Evolutionary conservation across 2,329 filamentous ascomycete genomes (phyloP).

Genomic region (Fusarium equiseti): DNA sequence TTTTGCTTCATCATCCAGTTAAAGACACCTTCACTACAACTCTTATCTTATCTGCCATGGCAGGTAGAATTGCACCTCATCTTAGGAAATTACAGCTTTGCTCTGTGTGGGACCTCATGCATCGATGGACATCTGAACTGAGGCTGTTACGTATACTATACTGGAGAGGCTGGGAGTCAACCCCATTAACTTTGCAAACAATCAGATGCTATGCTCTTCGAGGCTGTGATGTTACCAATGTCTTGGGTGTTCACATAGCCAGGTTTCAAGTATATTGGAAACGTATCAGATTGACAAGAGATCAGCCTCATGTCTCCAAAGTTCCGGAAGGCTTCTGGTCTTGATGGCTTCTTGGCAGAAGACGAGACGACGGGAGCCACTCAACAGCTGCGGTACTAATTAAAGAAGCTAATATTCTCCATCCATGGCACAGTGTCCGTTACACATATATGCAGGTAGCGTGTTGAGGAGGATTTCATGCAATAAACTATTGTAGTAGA

Average conservation of each 20-base stretch:
- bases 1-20: constrained; percentile 17
- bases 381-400: constrained; percentile 7
- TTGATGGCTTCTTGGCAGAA: constrained; percentile 12
- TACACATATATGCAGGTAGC: constrained; percentile 11
- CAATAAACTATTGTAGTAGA: constrained; percentile 10
- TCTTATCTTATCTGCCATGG: constrained; percentile 28
- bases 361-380: constrained; percentile 17
- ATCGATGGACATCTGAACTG: constrained; percentile 29
- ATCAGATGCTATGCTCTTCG: neutral
- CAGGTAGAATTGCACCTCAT: constrained; percentile 46
- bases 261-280: constrained; percentile 22
- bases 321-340: constrained; percentile 4
- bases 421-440: constrained; percentile 39
- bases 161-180: constrained; percentile 11
- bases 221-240: neutral
- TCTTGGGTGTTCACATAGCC: neutral
- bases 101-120: constrained; percentile 39
- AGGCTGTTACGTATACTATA: constrained; percentile 20
- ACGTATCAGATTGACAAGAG: constrained; percentile 26
- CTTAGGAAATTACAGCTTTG: constrained; percentile 47
- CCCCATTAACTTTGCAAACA: neutral
- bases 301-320: constrained; percentile 7
- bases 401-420: constrained; percentile 32
- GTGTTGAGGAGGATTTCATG: constrained; percentile 17
- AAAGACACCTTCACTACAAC: constrained; percentile 29